Base-by-base conservation (phyloP, 345 rosid genomes). In the Trapa bicornis region DNA sequence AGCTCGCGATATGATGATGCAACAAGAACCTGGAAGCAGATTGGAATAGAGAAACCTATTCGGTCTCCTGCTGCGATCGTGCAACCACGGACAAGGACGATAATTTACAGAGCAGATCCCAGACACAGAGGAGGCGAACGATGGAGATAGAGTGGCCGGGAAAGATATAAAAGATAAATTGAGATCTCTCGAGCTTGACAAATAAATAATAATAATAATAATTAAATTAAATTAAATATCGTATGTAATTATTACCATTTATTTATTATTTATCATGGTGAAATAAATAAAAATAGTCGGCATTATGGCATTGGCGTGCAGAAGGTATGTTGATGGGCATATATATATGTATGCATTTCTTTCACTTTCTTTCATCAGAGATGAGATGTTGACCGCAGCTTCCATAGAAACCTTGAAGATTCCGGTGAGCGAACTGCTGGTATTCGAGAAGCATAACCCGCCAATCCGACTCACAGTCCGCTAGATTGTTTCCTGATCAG, bases 171-270 rank as follows among this genome's bases (percentile, higher is more conserved):
- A 22, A 22, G 29, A 22, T 0, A 10, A 65, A 65, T 62, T 52
- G 64, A 64, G 73, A 71, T 71, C 73, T 53, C 68, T 36, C 45
- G 65, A 22, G 43, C 35, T 39, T 37, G 41, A 36, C 64, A 41
- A 22, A 32, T 37, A 33, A 69, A 35, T 0, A 32, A 41, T 47
- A 22, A 22, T 22, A 22, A 22, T 22, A 22, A 22, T 22, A 22
- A 22, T 22, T 22, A 22, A 22, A n/a, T 6, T 13, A 11, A 14
- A 13, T 10, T 65, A 65, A 1, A 35, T 22, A 22, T 22, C 29
- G 29, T 65, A 45, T 3, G 8, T 64, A 64, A n/a, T 15, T 17
- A 36, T 14, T 35, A 22, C 29, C 29, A 22, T 22, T 22, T 22
- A 22, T 22, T 22, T 22, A 22, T 22, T 22, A 22, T 22, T 22